phyloP scores from a whole-genome alignment of 2,329 filamentous ascomycete genomes.

The Xylaria sp. region DNA sequence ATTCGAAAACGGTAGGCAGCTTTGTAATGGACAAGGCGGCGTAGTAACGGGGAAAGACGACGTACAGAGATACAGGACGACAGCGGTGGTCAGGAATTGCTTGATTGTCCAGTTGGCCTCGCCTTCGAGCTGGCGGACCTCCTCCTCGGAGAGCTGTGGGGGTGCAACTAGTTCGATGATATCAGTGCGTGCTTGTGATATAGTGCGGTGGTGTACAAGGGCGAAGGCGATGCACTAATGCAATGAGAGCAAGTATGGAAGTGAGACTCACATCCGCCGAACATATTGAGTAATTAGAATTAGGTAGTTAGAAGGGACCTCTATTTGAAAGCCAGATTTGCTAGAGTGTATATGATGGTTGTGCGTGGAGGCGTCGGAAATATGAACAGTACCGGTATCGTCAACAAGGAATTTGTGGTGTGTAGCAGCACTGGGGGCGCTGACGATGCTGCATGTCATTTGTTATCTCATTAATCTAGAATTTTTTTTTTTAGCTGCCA shows the following conservation, averaged over 20 bases:
- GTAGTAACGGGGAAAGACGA: conserved; percentile 17
- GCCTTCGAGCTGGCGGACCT: conserved; percentile 75
- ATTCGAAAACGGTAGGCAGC: conserved; percentile 5
- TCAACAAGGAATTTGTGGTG: conserved; percentile 14
- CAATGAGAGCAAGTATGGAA: neutral
- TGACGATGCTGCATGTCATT: conserved; percentile 21
- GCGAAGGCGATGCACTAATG: conserved; percentile 10
- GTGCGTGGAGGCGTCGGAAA: neutral
- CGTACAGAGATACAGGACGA: conserved; percentile 82
- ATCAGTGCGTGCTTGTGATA: conserved; percentile 9
- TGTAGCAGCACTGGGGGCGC: neutral
- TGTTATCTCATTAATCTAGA: conserved; percentile 1
- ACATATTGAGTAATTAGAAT: conserved; percentile 39
- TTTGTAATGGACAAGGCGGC: neutral
- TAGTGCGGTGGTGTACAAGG: neutral
- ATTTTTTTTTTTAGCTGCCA: conserved; percentile 22
- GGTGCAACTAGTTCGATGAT: conserved; percentile 50
- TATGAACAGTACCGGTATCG: neutral
- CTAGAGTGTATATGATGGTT: neutral
- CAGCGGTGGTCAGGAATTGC: conserved; percentile 71
- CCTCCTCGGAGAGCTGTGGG: conserved; percentile 74
- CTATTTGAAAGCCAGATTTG: neutral
- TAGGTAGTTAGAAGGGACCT: neutral
- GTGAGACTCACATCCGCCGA: conserved; percentile 43
- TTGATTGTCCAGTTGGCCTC: conserved; percentile 75